A percentile compares a stretch with the other conserved stretches of the same genome.
Conservation (phyloP, 2,329 filamentous ascomycete genomes). For the Fusarium chaquense region DNA sequence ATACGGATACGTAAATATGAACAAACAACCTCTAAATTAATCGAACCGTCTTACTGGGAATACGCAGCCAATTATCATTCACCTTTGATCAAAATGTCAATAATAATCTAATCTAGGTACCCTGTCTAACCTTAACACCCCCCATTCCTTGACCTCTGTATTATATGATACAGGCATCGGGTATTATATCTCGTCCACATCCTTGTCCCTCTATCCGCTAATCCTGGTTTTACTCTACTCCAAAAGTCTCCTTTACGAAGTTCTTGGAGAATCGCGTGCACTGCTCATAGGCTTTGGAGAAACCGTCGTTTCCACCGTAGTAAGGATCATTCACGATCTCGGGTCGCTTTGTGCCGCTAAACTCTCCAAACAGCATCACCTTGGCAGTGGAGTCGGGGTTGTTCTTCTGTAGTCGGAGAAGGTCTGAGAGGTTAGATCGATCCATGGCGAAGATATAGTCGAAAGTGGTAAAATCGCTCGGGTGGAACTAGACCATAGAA, state of each 20-base stretch:
- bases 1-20: not conserved
- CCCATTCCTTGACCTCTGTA: constrained; percentile 22
- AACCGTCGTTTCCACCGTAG: constrained; percentile 86
- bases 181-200: constrained; percentile 41
- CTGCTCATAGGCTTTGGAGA: constrained; percentile 89
- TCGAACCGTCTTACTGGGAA: constrained; percentile 24
- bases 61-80: constrained; percentile 26
- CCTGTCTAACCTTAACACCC: constrained; percentile 10
- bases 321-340: constrained; percentile 91
- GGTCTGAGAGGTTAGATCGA: constrained; percentile 78
- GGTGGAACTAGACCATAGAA: constrained; percentile 57
- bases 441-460: constrained; percentile 99
- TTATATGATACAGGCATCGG: constrained; percentile 38
- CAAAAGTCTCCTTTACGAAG: constrained; percentile 72
- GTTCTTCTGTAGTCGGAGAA: constrained; percentile 70
- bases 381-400: constrained; percentile 70
- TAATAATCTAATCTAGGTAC: constrained; percentile 17
- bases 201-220: not conserved
- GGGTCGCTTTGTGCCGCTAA: constrained; percentile 71
- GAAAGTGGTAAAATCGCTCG: constrained; percentile 83
- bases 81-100: constrained; percentile 13
- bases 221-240: constrained; percentile 21
- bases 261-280: constrained; percentile 80
- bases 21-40: constrained; percentile 13
- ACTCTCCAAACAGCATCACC: constrained; percentile 87